phyloP scores from a whole-genome alignment of 1,139 yeast genomes.

The Geotrichum bryndzae region DNA sequence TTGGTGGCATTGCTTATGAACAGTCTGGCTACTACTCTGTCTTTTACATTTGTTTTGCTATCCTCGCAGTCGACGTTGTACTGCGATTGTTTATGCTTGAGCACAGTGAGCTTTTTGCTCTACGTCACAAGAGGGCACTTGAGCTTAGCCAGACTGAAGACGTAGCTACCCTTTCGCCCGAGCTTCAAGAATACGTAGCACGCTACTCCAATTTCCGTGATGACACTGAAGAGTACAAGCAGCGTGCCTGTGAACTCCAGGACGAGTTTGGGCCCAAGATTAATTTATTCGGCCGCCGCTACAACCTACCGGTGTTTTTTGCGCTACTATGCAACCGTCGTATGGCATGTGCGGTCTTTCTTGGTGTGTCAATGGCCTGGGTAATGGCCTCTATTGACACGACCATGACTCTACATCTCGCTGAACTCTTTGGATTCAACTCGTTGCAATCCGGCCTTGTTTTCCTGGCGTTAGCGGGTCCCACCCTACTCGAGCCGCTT shows the following conservation, averaged over 20 bases:
- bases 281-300: conserved; percentile 7
- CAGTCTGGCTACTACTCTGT: conserved; percentile 35
- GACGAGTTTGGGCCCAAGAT: conserved; percentile 6
- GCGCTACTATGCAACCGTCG: conserved; percentile 24
- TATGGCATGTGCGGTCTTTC: conserved; percentile 26
- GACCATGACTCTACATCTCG: conserved; percentile 32
- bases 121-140: conserved; percentile 13
- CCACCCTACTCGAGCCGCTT: conserved; percentile 33
- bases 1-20: conserved; percentile 37
- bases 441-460: conserved; percentile 33
- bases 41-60: conserved; percentile 32
- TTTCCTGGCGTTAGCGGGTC: conserved; percentile 33
- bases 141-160: conserved; percentile 8
- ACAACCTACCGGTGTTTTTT: conserved; percentile 24
- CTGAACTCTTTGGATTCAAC: conserved; percentile 30
- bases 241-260: conserved; percentile 6
- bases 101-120: conserved; percentile 14
- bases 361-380: conserved; percentile 32
- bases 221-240: background rate
- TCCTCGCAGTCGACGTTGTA: conserved; percentile 31
- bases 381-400: conserved; percentile 33
- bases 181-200: conserved; percentile 4
- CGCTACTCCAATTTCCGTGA: conserved; percentile 1
- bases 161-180: background rate
- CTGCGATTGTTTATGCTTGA: conserved; percentile 35